Evolutionary conservation across 139 green algal genomes (phyloP), one percentile per base, ranked within the genome.

Genomic region (Gonium pectorale): DNA sequence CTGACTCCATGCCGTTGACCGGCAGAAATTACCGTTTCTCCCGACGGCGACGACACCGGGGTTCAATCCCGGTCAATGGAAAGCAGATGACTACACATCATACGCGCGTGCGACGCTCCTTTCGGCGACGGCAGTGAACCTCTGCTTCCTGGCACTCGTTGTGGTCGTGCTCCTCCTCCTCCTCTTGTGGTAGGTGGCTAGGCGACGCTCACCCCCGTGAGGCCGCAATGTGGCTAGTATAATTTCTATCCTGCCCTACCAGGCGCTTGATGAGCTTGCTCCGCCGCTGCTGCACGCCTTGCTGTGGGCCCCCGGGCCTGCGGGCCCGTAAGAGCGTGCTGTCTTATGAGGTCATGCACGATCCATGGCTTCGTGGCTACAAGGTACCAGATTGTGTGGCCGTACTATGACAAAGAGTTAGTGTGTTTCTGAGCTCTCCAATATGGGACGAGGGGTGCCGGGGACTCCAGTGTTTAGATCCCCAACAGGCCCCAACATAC

Each of bases 11-110:
- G n/a, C n/a, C n/a, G n/a, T n/a, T n/a, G n/a, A n/a, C n/a, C n/a
- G n/a, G 75, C 75, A 82, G 75, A 82, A 71, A n/a, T 29, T 82
- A 0, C 75, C 75, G 1, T 71, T 82, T 11, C 41, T 82, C 19
- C 75, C 75, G 24, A 5, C 54, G 13, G 6, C 29, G 21, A 29
- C 59, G 5, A 72, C 75, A 0, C 75, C 75, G 2, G 75, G 75
- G 3, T 82, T 82, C 59, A 72, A 63, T 51, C 75, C 60, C 1
- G 22, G 31, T 4, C 27, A 67, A 37, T 82, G 75, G 75, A 29
- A 29, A 2, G 40, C 13, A 1, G 44, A 5, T 29, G 26, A 81
- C 6, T 69, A 43, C 2, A 26, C 41, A 22, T n/a, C 37, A 3
- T 81, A 81, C n/a, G 56, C 27, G 2, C 56, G 69, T 11, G 26